Evolutionary conservation across 257 asterid genomes (phyloP), one percentile per base, ranked within the genome.

Genomic region (Scutellaria baicalensis): DNA sequence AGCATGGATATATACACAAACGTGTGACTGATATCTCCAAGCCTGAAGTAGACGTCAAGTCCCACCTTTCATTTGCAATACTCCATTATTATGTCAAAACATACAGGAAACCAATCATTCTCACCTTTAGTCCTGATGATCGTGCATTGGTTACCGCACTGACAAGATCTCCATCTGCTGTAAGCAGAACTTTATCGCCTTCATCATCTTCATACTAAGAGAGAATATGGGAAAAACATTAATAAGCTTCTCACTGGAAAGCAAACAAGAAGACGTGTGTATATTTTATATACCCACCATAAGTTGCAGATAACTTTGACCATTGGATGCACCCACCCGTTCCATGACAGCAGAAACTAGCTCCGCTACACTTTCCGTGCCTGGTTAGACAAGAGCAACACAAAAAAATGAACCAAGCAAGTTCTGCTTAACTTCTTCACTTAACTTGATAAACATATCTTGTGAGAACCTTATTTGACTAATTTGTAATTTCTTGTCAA

Each of bases 181-280:
- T 84, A 65, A 93, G 96, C 80, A 93, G 78, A 58, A 93, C 97
- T 78, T 83, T 93, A 73, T 93, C 97, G 33, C 97, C 96, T 82
- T 93, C 97, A 40, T 93, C 98, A 67, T 93, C 97, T 82, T 91
- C 98, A 75, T 93, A 93, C 97, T 93, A 55, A 51, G 67, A 71
- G 59, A 62, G 12, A 52, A 68, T 36, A 14, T 31, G 38, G 59
- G 50, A 43, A 65, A 69, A 62, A 20, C 72, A 63, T 69, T 58
- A 27, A 27, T 27, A 27, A 27, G 33, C 33, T 27, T 27, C 33
- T 27, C 33, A 3, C 33, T 3, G 70, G 44, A 54, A 62, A 27
- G 10, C 23, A 64, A 68, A 52, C 8, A 11, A 5, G 2, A 27
- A 65, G 13, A 38, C 20, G 16, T 56, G 40, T 18, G n/a, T 20